Evolutionary conservation across 148 eudicot genomes (phyloP).

Genomic region (Chenopodium album): DNA sequence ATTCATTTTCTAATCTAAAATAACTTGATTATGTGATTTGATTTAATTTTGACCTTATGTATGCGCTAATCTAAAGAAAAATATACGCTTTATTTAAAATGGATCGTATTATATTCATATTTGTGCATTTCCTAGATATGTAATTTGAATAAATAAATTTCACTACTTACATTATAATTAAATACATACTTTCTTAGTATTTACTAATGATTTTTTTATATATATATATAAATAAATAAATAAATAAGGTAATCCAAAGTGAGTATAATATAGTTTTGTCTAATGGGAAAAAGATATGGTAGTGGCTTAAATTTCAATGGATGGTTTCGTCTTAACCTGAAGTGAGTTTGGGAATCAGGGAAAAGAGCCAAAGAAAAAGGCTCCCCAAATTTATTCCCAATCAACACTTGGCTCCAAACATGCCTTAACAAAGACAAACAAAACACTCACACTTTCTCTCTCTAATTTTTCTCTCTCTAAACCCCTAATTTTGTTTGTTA

Average conservation of each 20-base stretch:
- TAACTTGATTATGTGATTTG: too few relatives aligned
- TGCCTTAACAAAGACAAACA: conserved; percentile 71
- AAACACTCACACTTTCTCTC: conserved; percentile 30
- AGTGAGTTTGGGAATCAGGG: conserved; percentile 40
- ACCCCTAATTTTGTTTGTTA: conserved; percentile 38
- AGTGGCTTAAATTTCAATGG: conserved; percentile 19
- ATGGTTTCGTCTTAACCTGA: conserved; percentile 26
- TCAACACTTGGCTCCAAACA: conserved; percentile 56
- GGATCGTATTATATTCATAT: too few relatives aligned
- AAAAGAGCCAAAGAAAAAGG: conserved; percentile 27
- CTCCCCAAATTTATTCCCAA: conserved; percentile 41
- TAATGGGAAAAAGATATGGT: neutral
- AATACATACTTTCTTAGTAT: too few relatives aligned
- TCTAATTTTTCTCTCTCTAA: neutral
- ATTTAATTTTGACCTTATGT: too few relatives aligned
- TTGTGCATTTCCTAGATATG: too few relatives aligned
- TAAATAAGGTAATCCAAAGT: neutral
- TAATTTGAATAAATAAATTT: too few relatives aligned
- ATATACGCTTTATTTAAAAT: too few relatives aligned
- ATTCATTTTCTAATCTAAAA: too few relatives aligned
- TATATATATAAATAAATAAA: too few relatives aligned
- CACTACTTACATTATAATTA: too few relatives aligned
- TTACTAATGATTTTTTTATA: neutral
- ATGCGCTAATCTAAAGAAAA: too few relatives aligned
- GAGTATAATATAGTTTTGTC: neutral